Percentiles rank a stretch among this genome's conserved stretches.
phyloP scores from a whole-genome alignment of 2,329 filamentous ascomycete species.

The Sordariomycetes sp. region DNA sequence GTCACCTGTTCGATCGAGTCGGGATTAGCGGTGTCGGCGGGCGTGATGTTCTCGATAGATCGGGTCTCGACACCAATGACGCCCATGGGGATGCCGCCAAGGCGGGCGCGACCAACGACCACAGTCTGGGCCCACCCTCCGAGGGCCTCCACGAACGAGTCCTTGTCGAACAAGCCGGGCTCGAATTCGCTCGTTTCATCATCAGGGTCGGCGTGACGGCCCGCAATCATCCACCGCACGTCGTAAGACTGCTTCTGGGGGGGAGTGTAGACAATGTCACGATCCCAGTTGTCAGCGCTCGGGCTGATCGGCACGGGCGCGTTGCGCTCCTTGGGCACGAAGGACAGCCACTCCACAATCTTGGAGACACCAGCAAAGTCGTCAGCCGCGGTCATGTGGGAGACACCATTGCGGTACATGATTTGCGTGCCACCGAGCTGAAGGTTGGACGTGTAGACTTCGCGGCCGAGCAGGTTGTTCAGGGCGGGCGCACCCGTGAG shows the following conservation, averaged over 20 bases:
- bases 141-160: constrained; percentile 92
- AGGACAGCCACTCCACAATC: constrained; percentile 97
- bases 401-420: constrained; percentile 99
- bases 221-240: constrained; percentile 83
- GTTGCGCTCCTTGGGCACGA: constrained; percentile 89
- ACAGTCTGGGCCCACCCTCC: constrained; percentile 96
- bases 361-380: constrained; percentile 97
- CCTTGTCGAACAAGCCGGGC: constrained; percentile 87
- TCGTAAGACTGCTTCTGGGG: constrained; percentile 79
- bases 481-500: constrained; percentile 93
- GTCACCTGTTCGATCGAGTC: constrained; percentile 94
- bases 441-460: constrained; percentile 97
- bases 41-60: constrained; percentile 90
- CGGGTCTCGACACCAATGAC: constrained; percentile 95
- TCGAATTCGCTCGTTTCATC: constrained; percentile 61
- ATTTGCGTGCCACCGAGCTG: constrained; percentile 99
- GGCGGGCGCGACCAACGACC: constrained; percentile 87
- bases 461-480: constrained; percentile 94
- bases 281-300: constrained; percentile 78
- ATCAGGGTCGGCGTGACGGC: constrained; percentile 42
- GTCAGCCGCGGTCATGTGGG: constrained; percentile 94
- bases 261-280: constrained; percentile 75
- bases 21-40: constrained; percentile 93
- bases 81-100: constrained; percentile 95
- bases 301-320: constrained; percentile 87